Conservation (phyloP, 192 early-diverging fungal species). For the Coemansia brasiliensis region DNA sequence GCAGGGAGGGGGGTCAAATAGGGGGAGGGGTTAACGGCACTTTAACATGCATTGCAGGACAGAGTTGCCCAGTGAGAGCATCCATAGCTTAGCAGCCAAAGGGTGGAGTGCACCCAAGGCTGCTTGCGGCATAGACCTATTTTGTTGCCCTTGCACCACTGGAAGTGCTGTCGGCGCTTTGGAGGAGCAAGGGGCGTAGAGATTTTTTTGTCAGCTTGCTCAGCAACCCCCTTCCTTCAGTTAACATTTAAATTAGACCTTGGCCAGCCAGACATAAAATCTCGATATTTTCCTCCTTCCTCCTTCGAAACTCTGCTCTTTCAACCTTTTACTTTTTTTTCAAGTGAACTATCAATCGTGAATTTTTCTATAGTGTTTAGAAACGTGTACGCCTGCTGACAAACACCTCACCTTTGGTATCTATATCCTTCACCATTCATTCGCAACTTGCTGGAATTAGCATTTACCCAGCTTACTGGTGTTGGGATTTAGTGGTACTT, state of each 20-base stretch:
- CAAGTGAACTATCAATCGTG: too few relatives aligned
- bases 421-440: neutral
- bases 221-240: neutral
- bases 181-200: constrained; percentile 10
- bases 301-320: too few relatives aligned
- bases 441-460: neutral
- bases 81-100: constrained; percentile 6
- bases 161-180: neutral
- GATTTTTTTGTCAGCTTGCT: constrained; percentile 6
- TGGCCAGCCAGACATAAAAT: too few relatives aligned
- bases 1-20: constrained; percentile 6
- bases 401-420: neutral
- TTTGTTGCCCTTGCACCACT: constrained; percentile 6
- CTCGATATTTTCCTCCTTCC: too few relatives aligned
- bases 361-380: neutral
- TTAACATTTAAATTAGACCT: constrained; percentile 12
- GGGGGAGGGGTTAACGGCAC: constrained; percentile 7
- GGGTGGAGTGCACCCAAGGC: constrained; percentile 22
- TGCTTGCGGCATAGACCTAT: constrained; percentile 11
- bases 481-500: neutral
- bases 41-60: constrained; percentile 21
- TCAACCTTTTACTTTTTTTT: too few relatives aligned
- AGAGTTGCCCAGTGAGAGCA: constrained; percentile 16
- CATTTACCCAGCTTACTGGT: neutral
- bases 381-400: constrained; percentile 7